Conservation (phyloP, 805 yeast species). For the Myxozyma kluyveri region DNA sequence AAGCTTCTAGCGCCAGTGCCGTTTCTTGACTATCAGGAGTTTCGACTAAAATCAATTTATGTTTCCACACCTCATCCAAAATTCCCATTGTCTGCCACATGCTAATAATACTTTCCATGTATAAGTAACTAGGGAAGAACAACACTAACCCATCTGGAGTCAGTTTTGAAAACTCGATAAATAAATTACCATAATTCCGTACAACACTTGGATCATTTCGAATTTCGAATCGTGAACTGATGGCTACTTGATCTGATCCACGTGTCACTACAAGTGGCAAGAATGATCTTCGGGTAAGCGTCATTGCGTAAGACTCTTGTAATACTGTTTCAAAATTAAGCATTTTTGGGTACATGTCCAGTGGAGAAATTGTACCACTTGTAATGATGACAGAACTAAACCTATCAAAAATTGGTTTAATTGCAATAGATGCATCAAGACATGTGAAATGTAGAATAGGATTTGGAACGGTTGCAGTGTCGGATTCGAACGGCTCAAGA, state of each 20-base stretch:
- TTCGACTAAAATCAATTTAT: conserved; percentile 89
- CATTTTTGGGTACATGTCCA: conserved; percentile 98
- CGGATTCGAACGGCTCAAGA: conserved; percentile 93
- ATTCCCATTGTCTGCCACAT: conserved; percentile 99
- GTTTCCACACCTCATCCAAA: conserved; percentile 97
- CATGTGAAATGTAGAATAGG: conserved; percentile 93
- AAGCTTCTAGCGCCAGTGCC: conserved; percentile 89
- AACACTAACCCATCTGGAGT: conserved; percentile 99
- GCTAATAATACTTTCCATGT: conserved; percentile 96
- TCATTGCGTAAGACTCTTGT: conserved; percentile 94
- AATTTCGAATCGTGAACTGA: conserved; percentile 92
- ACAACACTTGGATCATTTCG: conserved; percentile 98
- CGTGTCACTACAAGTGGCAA: conserved; percentile 94
- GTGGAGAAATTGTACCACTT: conserved; percentile 96
- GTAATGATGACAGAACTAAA: conserved; percentile 92
- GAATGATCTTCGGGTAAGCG: conserved; percentile 86
- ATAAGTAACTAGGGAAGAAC: conserved; percentile 92
- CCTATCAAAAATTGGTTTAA: conserved; percentile 92
- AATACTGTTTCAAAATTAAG: conserved; percentile 87
- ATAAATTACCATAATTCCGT: conserved; percentile 88
- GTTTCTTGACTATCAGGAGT: conserved; percentile 99
- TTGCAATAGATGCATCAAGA: conserved; percentile 95
- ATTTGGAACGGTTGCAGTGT: conserved; percentile 93
- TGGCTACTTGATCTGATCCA: conserved; percentile 97
- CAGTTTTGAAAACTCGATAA: conserved; percentile 88